Base-by-base conservation (phyloP, 495 filamentous ascomycete species). In the Trichoderma erinaceum region DNA sequence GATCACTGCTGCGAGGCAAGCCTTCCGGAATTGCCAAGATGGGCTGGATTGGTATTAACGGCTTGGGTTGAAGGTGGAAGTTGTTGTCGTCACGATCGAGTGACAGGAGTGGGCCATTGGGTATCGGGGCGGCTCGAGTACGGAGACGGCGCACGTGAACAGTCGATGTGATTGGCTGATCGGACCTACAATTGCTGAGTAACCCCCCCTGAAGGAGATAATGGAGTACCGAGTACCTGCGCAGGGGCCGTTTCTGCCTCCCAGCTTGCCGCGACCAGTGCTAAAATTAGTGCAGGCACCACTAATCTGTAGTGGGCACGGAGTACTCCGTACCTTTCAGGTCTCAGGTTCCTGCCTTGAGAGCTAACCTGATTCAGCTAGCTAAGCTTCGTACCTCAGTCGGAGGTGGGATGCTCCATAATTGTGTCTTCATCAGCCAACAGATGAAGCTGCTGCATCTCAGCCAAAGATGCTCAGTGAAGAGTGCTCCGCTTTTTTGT, bases 41-140 rank as follows among this genome's bases (percentile, higher is more conserved):
- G 27, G 8, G 48, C 21, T 21, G 56, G 27, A 10, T 4, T 15
- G 11, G 56, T 29, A 11, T 21, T 11, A 21, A 7, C 10, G 48
- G 56, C 16, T 61, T 5, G 50, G 50, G 4, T 23, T 16, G 27
- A 12, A 16, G 56, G 18, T 23, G 50, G 27, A 12, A 16, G 56
- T 29, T 61, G 56, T 27, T 18, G 56, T 61, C 56, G 56, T 61
- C 56, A 61, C 56, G 11, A 61, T 61, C 11, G 25, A 61, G 56
- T 11, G 25, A 61, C 29, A 32, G 56, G 56, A 61, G 56, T 61
- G 56, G 56, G 56, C 56, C 12, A 10, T 32, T 61, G 56, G 25
- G 56, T 23, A 61, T 32, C 11, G 27, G 25, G 25, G 29, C 56
- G 56, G 56, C 27, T 32, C 25, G 29, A 58, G 56, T 18, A 61